These are phyloP conservation scores for Oryza rufipogon DNA, from an alignment of 176 grass and related monocot genomes.

Conservation along the genomic window DNA sequence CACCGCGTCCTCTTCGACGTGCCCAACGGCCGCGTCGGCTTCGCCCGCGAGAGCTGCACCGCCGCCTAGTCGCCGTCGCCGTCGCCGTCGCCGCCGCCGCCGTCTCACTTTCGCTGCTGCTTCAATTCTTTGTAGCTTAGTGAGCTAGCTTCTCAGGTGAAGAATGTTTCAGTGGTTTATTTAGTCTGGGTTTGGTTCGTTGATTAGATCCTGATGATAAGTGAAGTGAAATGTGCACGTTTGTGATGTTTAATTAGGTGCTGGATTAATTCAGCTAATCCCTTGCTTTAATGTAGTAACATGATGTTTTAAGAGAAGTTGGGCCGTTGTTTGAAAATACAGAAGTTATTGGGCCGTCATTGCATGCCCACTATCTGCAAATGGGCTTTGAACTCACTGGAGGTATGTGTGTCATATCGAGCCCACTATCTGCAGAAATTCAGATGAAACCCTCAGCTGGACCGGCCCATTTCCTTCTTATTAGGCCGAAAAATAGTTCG, in stretches of 20 bases:
- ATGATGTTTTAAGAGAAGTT: neutral
- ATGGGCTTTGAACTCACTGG: too few relatives aligned
- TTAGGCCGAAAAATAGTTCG: neutral
- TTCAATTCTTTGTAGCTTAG: slow-evolving; percentile 18
- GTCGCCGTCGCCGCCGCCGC: neutral
- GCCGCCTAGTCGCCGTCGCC: neutral
- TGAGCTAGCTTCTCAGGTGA: neutral
- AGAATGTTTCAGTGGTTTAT: neutral
- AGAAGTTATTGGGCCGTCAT: too few relatives aligned
- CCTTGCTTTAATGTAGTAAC: neutral
- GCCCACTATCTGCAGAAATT: neutral
- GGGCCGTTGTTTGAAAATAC: too few relatives aligned
- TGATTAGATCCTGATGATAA: neutral
- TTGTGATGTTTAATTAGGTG: neutral
- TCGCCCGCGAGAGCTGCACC: slow-evolving; percentile 77
- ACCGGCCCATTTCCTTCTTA: neutral
- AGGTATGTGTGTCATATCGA: neutral
- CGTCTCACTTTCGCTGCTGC: neutral
- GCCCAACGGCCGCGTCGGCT: slow-evolving; percentile 69
- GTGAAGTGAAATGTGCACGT: neutral
- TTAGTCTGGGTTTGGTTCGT: neutral
- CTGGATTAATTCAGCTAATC: neutral
- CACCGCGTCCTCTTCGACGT: slow-evolving; percentile 85
- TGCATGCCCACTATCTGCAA: too few relatives aligned
- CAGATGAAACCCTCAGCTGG: neutral